Evolutionary conservation across 768 basidiomycete genomes (phyloP), one percentile per base, ranked within the genome.

Genomic region (Leccinellum luteum): DNA sequence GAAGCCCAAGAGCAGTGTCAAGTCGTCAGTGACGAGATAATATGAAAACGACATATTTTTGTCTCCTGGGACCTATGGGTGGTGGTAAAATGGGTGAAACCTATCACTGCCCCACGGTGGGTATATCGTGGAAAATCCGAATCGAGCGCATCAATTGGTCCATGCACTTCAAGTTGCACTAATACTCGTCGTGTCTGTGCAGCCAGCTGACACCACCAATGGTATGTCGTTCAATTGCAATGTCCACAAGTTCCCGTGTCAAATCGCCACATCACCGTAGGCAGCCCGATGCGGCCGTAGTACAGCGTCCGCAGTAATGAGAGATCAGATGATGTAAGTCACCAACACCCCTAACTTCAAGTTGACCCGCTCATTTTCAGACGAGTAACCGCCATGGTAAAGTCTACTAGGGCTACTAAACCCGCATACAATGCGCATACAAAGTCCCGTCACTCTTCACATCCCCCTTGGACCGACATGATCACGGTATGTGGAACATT

Each of bases 1-100:
- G 60, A 92, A 81, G 51, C 85, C 85, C 10, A 92, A 80, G 32
- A 91, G 81, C 58, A 91, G 83, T 32, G 90, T 90, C 54, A 90
- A 73, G 74, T 92, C 90, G 73, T 92, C 89, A 1, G 89, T 89
- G 67, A 82, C 81, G 21, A 91, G 75, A 57, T 84, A 85, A 59
- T 87, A 80, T 19, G 81, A 74, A 23, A 86, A 55, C 4, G 72
- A 69, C 74, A 79, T 75, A 63, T 73, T 78, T 31, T 52, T 28
- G 35, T 59, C 31, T 52, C 34, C 3, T 60, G 28, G 32, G 45
- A n/a, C 17, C 25, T 48, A 23, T 9, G 17, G 8, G 9, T 38
- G 25, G 14, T 28, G 47, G 34, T 52, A 49, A 54, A 43, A 28
- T 25, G 32, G 28, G 25, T 51, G 52, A 56, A 60, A n/a, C n/a